A percentile compares a stretch with the other conserved stretches of the same genome.
Conservation (phyloP, 805 yeast species). For the Wickerhamomyces xylosicus region DNA sequence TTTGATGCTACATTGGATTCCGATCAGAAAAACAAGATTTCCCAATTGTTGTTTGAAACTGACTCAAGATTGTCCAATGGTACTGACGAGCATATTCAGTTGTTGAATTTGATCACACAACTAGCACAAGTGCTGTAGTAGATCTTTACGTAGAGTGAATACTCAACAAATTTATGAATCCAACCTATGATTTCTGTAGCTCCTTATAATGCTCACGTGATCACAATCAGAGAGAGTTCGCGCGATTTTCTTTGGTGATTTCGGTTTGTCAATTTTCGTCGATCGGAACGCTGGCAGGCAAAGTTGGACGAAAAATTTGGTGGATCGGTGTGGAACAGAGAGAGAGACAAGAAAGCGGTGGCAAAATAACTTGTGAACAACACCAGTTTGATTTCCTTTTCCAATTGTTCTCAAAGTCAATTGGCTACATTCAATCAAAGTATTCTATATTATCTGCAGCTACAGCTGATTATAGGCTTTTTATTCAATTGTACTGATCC, state of each 20-base stretch:
- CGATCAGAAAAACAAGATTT: slow-evolving; percentile 50
- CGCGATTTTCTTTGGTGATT: too few relatives aligned
- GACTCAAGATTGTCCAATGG: slow-evolving; percentile 76
- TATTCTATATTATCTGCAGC: too few relatives aligned
- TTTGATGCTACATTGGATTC: slow-evolving; percentile 40
- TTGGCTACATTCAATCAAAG: too few relatives aligned
- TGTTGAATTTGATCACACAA: slow-evolving; percentile 52
- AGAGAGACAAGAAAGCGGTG: background rate
- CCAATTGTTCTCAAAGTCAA: too few relatives aligned
- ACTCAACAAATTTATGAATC: too few relatives aligned
- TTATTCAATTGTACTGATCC: too few relatives aligned
- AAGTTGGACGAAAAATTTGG: background rate
- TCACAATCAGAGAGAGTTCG: background rate
- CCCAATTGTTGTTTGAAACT: slow-evolving; percentile 58
- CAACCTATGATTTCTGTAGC: too few relatives aligned
- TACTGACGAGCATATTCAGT: slow-evolving; percentile 78
- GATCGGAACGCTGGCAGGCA: background rate
- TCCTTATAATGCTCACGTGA: background rate
- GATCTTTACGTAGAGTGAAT: too few relatives aligned
- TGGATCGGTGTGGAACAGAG: background rate
- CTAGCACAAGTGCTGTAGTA: slow-evolving; percentile 28
- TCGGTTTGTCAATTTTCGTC: background rate
- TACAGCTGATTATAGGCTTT: too few relatives aligned
- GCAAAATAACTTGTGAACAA: background rate
- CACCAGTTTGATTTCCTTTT: too few relatives aligned